Evolutionary conservation across 1,139 yeast species (phyloP), one percentile per base, ranked within the genome.

Genomic region (Oligophagozyma castellii): DNA sequence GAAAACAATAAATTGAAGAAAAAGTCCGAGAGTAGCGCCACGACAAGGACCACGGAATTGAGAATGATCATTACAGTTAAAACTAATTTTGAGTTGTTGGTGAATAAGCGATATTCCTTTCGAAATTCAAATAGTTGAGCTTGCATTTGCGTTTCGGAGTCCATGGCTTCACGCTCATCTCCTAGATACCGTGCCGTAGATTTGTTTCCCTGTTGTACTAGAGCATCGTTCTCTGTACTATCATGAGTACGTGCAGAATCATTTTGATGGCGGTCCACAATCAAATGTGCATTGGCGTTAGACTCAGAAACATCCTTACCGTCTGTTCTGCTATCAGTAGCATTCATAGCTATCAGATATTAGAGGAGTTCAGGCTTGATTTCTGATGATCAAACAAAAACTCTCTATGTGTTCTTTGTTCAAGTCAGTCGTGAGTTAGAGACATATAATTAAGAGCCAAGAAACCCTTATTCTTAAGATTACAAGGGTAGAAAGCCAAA

Each of bases 1-100:
- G 43, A 30, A n/a, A 44, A 22, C 13, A 35, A 37, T 16, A 46
- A 36, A 29, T 44, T 45, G 26, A 50, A 40, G 24, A 50, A 48
- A 31, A 40, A 51, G 28, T 47, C 52, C 16, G 48, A 40, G 11
- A 51, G 38, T 23, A 51, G 36, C 1, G 48, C 35, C 2, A 39
- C 31, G 5, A 48, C 36, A 7, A 51, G 30, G 41, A 53, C 39
- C 3, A 50, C 16, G 3, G 44, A 34, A 21, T 48, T 50, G 15
- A 49, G 20, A 21, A 46, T 28, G 4, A 51, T 31, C 12, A 48
- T 29, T 2, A 44, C 24, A 16, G 43, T 46, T 15, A 50, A 23
- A 12, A 42, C 23, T 34, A 42, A 34, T 22, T 31, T 46, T 26
- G 53, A 49, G 24, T 48, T 43, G 20, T 40, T 37, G 5, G 42